Evolutionary conservation across 2,329 filamentous ascomycete genomes (phyloP).

Genomic region (Fusarium veterinarium): DNA sequence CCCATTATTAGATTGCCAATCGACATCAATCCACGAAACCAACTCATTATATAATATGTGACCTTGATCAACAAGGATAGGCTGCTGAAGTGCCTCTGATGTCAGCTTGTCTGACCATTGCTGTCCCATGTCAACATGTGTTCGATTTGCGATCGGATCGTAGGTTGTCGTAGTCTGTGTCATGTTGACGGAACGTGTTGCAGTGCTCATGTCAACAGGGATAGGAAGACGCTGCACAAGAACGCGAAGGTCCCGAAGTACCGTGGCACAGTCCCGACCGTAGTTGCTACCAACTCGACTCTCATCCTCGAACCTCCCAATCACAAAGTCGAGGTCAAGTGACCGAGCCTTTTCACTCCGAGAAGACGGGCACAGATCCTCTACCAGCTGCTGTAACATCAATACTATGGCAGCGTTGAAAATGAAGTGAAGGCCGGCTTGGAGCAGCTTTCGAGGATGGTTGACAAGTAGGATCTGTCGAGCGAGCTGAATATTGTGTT

Average conservation of each 20-base stretch:
- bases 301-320: conserved; percentile 56
- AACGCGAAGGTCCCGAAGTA: conserved; percentile 53
- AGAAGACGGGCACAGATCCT: conserved; percentile 45
- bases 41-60: conserved; percentile 52
- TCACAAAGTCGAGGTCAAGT: conserved; percentile 55
- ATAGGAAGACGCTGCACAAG: conserved; percentile 52
- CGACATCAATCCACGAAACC: conserved; percentile 53
- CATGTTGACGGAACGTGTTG: conserved; percentile 4
- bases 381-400: conserved; percentile 58
- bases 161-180: conserved; percentile 30
- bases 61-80: conserved; percentile 46
- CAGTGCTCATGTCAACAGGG: conserved; percentile 23
- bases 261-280: conserved; percentile 52
- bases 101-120: conserved; percentile 37
- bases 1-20: conserved; percentile 48
- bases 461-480: conserved; percentile 53
- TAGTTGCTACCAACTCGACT: conserved; percentile 53
- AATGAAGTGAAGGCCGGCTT: conserved; percentile 60
- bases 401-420: conserved; percentile 63
- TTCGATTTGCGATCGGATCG: conserved; percentile 32
- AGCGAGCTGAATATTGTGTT: conserved; percentile 59
- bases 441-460: conserved; percentile 54
- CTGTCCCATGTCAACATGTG: conserved; percentile 37
- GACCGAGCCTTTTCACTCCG: conserved; percentile 38
- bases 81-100: conserved; percentile 37